These are phyloP conservation scores for Volvariella surrecta DNA, from an alignment of 1,284 basidiomycete genomes.

Conservation along the genomic window DNA sequence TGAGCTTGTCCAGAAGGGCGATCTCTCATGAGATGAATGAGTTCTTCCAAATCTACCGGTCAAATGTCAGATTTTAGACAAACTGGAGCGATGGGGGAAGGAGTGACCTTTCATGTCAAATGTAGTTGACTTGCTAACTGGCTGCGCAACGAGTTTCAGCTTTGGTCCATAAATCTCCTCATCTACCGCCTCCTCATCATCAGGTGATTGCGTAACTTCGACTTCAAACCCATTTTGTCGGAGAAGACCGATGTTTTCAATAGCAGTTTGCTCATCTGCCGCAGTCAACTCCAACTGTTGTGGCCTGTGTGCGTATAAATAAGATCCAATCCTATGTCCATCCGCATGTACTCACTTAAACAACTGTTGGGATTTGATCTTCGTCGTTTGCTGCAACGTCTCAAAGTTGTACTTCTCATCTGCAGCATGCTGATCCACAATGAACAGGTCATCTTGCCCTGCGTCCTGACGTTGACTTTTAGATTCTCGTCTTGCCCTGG, in stretches of 20 bases:
- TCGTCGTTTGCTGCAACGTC: constrained; percentile 80
- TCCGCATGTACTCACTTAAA: constrained; percentile 65
- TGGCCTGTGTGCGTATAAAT: constrained; percentile 58
- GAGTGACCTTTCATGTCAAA: constrained; percentile 55
- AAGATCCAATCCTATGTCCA: constrained; percentile 3
- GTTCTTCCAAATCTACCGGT: constrained; percentile 84
- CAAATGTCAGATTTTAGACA: constrained; percentile 6
- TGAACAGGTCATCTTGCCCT: constrained; percentile 80
- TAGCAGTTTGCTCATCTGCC: constrained; percentile 82
- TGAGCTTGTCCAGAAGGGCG: constrained; percentile 60
- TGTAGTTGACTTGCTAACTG: constrained; percentile 83
- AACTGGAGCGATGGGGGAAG: background rate
- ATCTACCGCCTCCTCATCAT: constrained; percentile 21
- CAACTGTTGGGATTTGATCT: constrained; percentile 81
- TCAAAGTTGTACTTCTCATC: constrained; percentile 99
- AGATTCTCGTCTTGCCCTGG: too few species aligned
- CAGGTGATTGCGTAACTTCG: constrained; percentile 46
- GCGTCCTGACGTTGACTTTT: too few species aligned
- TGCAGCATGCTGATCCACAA: constrained; percentile 84
- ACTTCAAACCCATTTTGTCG: constrained; percentile 89
- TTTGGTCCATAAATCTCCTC: constrained; percentile 28
- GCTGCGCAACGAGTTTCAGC: constrained; percentile 75
- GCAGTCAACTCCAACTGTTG: constrained; percentile 79
- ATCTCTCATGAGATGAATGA: constrained; percentile 81
- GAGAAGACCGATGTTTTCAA: constrained; percentile 80